Conservation (phyloP, 345 rosid species). For the Geranium rotundifolium region DNA sequence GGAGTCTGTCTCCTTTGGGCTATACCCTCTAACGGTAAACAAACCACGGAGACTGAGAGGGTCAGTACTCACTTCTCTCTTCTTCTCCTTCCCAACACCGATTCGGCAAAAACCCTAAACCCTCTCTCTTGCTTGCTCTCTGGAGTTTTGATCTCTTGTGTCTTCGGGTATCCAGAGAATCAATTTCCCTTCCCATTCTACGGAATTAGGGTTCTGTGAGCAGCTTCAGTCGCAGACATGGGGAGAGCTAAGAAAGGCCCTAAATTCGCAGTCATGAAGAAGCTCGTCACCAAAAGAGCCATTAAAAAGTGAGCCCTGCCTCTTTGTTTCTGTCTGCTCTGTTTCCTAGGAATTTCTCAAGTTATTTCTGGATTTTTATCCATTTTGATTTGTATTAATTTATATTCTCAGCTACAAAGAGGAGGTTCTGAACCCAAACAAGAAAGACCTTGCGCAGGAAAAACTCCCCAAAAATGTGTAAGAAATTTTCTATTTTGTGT, state of each 20-base stretch:
- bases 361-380: not conserved
- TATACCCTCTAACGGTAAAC: too few species aligned
- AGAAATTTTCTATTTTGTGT: slow-evolving; percentile 1
- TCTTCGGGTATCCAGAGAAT: too few species aligned
- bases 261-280: slow-evolving; percentile 75
- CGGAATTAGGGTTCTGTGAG: too few species aligned
- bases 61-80: too few species aligned
- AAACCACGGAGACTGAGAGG: too few species aligned
- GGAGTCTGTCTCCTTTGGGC: too few species aligned
- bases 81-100: too few species aligned
- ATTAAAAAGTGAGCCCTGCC: slow-evolving; percentile 35
- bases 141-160: too few species aligned
- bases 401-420: slow-evolving; percentile 56
- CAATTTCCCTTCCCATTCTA: too few species aligned
- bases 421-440: slow-evolving; percentile 78
- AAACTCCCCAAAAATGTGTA: slow-evolving; percentile 92
- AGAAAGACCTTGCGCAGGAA: slow-evolving; percentile 54
- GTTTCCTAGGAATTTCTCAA: not conserved
- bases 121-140: too few species aligned
- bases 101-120: too few species aligned
- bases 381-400: not conserved
- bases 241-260: slow-evolving; percentile 66
- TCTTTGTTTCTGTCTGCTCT: not conserved
- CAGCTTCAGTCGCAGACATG: slow-evolving; percentile 21
- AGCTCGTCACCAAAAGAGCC: slow-evolving; percentile 53